Evolutionary conservation across 495 filamentous ascomycete species (phyloP), one percentile per base, ranked within the genome.

Genomic region (Aspergillus kassunensis): DNA sequence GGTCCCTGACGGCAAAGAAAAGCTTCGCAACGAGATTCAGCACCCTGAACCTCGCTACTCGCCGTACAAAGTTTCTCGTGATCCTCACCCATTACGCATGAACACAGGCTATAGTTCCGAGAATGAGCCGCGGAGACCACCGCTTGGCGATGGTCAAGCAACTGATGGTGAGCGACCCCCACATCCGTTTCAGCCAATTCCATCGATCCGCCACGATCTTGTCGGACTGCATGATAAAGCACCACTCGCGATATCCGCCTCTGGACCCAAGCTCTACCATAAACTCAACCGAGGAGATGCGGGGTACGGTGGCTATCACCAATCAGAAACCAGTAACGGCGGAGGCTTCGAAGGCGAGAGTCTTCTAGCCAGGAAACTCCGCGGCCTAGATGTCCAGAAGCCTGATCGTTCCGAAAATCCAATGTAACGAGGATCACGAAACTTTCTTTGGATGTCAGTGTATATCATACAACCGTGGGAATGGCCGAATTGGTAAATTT

Each of bases 1-100:
- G 23, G 95, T 97, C 3, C 93, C 95, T 0, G 93, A 99, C 62
- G 93, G 91, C 23, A 97, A 97, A 63, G 93, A 97, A 71, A 89
- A 84, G 50, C 76, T 99, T 34, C 82, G 86, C 7, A 97, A 95
- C 62, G 93, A 99, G 63, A 87, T 92, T 24, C 88, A 95, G 45
- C 74, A 87, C 43, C 91, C 95, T 0, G 89, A 96, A 51, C 93
- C 93, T 36, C 80, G 86, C 30, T 99, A 88, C 61, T 87, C 83
- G 52, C 75, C 85, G 11, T 99, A 96, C 71, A 96, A 89, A 67
- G 80, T 89, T 0, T 75, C 74, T 16, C 69, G 71, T 29, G 82
- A 81, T 20, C 56, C 67, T 21, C 51, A 61, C 16, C 49, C 54
- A 24, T 52, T 44, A 16, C 49, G 42, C 19, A 60, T 67, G 13